These are phyloP conservation scores for Astragalus glycyphyllos DNA, from an alignment of 306 rosid species.

Conservation along the genomic window DNA sequence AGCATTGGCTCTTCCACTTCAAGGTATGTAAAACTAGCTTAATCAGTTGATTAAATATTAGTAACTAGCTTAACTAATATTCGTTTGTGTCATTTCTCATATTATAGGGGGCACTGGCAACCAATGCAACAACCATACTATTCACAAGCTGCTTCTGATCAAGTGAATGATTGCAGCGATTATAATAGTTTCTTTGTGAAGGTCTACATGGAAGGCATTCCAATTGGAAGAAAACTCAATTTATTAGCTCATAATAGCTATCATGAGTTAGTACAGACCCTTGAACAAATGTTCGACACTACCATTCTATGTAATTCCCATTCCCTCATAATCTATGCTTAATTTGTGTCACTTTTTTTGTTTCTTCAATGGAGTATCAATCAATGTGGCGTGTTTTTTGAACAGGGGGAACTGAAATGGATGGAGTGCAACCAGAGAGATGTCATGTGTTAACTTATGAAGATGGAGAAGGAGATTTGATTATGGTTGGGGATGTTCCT, in stretches of 20 bases:
- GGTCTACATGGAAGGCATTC: slow-evolving; percentile 89
- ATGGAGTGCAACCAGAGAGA: slow-evolving; percentile 61
- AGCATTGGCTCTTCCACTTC: slow-evolving; percentile 53
- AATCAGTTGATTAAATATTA: too few relatives aligned
- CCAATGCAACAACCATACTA: slow-evolving; percentile 32
- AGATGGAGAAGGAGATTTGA: slow-evolving; percentile 86
- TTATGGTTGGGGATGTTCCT: slow-evolving; percentile 85
- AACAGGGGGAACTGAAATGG: slow-evolving; percentile 79
- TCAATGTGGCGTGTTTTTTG: neutral
- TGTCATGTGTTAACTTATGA: slow-evolving; percentile 79
- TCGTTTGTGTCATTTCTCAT: slow-evolving; percentile 1
- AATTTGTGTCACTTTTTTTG: neutral
- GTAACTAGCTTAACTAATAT: neutral
- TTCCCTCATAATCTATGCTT: neutral
- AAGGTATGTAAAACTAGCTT: slow-evolving; percentile 43
- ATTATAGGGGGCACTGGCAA: slow-evolving; percentile 50
- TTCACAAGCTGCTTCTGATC: slow-evolving; percentile 40
- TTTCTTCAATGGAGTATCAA: neutral
- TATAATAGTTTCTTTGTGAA: slow-evolving; percentile 65
- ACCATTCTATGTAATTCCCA: slow-evolving; percentile 65
- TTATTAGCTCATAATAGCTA: slow-evolving; percentile 66
- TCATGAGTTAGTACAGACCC: slow-evolving; percentile 62
- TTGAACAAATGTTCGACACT: slow-evolving; percentile 80
- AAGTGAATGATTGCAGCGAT: slow-evolving; percentile 45
- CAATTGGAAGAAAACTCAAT: slow-evolving; percentile 78